A percentile compares a stretch with the other conserved stretches of the same genome.
Conservation (phyloP, 345 rosid species). For the Dipteronia dyeriana region DNA sequence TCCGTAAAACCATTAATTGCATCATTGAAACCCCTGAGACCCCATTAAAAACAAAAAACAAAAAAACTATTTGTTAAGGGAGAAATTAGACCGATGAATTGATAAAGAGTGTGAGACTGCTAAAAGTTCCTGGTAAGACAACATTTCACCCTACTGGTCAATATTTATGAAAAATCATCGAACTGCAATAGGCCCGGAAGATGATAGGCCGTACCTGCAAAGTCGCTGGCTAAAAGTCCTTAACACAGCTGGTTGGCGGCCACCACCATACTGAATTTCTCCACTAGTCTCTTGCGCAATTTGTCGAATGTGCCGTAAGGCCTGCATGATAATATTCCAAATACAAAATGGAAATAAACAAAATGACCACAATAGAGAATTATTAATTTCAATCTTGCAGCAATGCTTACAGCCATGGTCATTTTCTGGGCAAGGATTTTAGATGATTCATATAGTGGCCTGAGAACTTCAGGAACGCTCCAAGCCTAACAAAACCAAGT, state of each 20-base stretch:
- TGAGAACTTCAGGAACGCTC: conserved; percentile 94
- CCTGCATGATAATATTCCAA: conserved; percentile 42
- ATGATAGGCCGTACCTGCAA: conserved; percentile 55
- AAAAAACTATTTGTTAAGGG: not conserved
- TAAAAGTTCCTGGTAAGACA: not conserved
- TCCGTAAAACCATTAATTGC: conserved; percentile 91
- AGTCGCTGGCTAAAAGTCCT: conserved; percentile 94
- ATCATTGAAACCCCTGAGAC: conserved; percentile 89
- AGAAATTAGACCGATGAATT: not conserved
- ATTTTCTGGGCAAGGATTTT: conserved; percentile 94
- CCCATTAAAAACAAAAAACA: conserved; percentile 14
- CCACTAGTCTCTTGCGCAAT: conserved; percentile 94
- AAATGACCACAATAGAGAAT: not conserved
- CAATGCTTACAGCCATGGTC: conserved; percentile 78
- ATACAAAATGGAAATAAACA: conserved; percentile 1
- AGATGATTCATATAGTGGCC: conserved; percentile 94
- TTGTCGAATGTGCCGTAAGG: conserved; percentile 78
- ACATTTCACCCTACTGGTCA: not conserved
- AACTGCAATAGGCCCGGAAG: not conserved
- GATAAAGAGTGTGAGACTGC: not conserved
- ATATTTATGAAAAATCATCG: conserved; percentile 3
- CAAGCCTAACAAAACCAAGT: conserved; percentile 47
- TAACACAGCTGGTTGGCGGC: conserved; percentile 92
- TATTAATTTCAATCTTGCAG: not conserved
- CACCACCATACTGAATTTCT: conserved; percentile 90